Evolutionary conservation across 495 filamentous ascomycete species (phyloP).

Genomic region (Xylaria curta): DNA sequence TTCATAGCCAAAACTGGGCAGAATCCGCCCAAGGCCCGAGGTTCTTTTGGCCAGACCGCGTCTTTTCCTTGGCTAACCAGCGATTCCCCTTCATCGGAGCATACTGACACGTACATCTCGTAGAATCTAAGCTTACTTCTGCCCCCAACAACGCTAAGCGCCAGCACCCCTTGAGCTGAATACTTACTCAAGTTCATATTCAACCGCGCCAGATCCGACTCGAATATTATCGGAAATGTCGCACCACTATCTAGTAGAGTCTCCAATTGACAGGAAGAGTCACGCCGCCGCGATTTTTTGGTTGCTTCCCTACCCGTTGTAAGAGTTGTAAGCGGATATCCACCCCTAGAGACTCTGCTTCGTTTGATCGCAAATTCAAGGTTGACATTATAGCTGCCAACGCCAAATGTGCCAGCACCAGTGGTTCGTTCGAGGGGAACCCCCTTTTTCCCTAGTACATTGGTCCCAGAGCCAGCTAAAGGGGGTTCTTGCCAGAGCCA

Average conservation of each 20-base stretch:
- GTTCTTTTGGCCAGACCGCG: slow-evolving; percentile 36
- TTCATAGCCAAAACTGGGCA: slow-evolving; percentile 28
- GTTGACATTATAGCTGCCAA: slow-evolving; percentile 24
- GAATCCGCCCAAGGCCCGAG: slow-evolving; percentile 31
- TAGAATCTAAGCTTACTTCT: slow-evolving; percentile 35
- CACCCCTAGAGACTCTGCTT: slow-evolving; percentile 11
- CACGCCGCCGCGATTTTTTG: not conserved
- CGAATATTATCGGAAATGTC: slow-evolving; percentile 47
- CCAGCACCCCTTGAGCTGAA: slow-evolving; percentile 44
- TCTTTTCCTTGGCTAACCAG: slow-evolving; percentile 32
- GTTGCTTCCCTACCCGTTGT: not conserved
- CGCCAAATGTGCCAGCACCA: not conserved
- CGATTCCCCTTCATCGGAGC: slow-evolving; percentile 27
- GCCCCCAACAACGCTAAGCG: slow-evolving; percentile 35
- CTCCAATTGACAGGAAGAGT: slow-evolving; percentile 29
- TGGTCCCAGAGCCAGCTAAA: slow-evolving; percentile 33
- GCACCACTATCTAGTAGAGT: slow-evolving; percentile 54
- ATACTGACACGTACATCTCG: slow-evolving; percentile 50
- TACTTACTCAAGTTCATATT: slow-evolving; percentile 43
- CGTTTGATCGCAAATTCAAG: slow-evolving; percentile 27
- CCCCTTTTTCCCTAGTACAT: slow-evolving; percentile 40
- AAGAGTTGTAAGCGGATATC: not conserved
- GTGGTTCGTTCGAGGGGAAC: slow-evolving; percentile 28
- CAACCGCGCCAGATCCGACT: slow-evolving; percentile 43
- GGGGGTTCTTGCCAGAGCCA: slow-evolving; percentile 61